Conservation (phyloP, 108 stramenopile genomes). For the Cyclotella sp. region DNA sequence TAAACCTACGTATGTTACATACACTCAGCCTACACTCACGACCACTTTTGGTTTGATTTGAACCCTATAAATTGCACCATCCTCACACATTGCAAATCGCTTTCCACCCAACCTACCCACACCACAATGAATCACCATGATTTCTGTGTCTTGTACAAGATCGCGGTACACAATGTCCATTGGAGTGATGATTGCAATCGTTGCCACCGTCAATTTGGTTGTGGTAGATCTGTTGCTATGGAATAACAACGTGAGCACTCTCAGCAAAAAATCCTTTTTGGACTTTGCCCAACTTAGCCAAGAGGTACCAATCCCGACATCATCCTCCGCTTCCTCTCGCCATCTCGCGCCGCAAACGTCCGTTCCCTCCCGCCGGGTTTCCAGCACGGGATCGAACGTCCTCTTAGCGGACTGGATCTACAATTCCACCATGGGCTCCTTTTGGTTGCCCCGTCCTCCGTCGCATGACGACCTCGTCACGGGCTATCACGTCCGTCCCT, state of each 20-base stretch:
- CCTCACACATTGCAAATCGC: too few species aligned
- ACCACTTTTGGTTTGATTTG: too few species aligned
- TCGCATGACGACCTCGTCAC: neutral
- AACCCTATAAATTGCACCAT: too few species aligned
- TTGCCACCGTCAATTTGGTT: neutral
- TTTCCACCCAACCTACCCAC: too few species aligned
- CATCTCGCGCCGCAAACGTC: neutral
- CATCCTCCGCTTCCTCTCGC: neutral
- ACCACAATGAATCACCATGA: too few species aligned
- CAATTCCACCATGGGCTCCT: slow-evolving; percentile 12
- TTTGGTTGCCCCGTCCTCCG: slow-evolving; percentile 13
- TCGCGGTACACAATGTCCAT: neutral
- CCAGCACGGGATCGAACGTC: neutral
- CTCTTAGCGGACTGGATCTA: slow-evolving; percentile 1
- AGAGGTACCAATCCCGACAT: neutral
- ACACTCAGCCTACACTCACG: too few species aligned
- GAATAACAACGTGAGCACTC: neutral
- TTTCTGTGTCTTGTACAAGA: too few species aligned
- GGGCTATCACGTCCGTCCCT: neutral
- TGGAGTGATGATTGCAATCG: neutral
- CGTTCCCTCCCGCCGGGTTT: neutral
- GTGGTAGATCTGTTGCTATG: neutral
- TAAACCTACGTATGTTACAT: too few species aligned
- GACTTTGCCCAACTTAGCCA: neutral
- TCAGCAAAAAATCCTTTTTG: neutral